phyloP scores from a whole-genome alignment of 805 yeast genomes.

The Candida arabinofermentans region DNA sequence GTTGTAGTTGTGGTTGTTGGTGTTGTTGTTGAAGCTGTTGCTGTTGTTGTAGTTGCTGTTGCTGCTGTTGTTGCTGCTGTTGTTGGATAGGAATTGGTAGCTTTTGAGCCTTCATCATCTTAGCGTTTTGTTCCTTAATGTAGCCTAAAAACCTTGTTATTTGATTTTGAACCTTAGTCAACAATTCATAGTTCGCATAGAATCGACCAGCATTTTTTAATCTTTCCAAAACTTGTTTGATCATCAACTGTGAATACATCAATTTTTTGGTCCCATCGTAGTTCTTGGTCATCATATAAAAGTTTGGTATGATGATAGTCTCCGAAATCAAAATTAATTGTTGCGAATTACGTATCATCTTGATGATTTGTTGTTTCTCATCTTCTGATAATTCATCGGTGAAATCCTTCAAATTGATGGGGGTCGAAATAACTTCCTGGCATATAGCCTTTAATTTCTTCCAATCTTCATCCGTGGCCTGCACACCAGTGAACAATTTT shows the following conservation, averaged over 20 bases:
- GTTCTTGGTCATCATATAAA: constrained; percentile 70
- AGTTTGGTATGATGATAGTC: constrained; percentile 66
- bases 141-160: constrained; percentile 71
- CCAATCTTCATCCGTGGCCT: constrained; percentile 59
- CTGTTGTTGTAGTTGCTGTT: constrained; percentile 24
- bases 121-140: constrained; percentile 53
- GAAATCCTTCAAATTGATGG: constrained; percentile 62
- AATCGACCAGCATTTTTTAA: constrained; percentile 47
- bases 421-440: constrained; percentile 65
- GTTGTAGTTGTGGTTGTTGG: constrained; percentile 15
- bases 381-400: constrained; percentile 56
- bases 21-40: constrained; percentile 10
- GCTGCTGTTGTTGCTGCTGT: constrained; percentile 20
- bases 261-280: constrained; percentile 71
- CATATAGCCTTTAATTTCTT: constrained; percentile 56
- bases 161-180: constrained; percentile 67
- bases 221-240: constrained; percentile 69
- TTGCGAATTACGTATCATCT: constrained; percentile 49
- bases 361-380: constrained; percentile 59
- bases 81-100: constrained; percentile 7
- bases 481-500: constrained; percentile 30
- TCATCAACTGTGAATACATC: constrained; percentile 74
- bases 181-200: constrained; percentile 67
- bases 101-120: constrained; percentile 23
- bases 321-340: constrained; percentile 68